Conservation (phyloP, 2,329 filamentous ascomycete species). For the Knufia petricola region DNA sequence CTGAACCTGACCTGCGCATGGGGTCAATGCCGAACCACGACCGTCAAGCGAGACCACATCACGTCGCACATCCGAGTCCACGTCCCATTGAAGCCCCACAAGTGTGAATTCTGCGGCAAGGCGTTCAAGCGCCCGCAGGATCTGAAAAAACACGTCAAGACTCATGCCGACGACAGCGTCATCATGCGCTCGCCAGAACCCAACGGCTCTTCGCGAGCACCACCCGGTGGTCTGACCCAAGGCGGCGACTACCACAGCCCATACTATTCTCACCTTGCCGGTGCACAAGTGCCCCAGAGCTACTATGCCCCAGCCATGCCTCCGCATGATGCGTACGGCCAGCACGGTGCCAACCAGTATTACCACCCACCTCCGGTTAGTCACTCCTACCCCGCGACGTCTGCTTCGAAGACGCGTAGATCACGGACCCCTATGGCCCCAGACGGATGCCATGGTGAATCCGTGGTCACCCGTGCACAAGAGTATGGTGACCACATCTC, state of each 20-base stretch:
- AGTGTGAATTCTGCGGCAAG: slow-evolving; percentile 97
- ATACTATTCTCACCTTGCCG: slow-evolving; percentile 21
- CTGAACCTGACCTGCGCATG: slow-evolving; percentile 94
- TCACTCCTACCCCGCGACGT: background rate
- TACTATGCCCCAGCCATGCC: slow-evolving; percentile 24
- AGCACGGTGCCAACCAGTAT: slow-evolving; percentile 23
- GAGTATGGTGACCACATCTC: background rate
- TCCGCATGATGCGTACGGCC: slow-evolving; percentile 22
- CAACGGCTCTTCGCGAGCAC: slow-evolving; percentile 35
- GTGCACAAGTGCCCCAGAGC: slow-evolving; percentile 20
- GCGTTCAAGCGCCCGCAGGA: slow-evolving; percentile 98
- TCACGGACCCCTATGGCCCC: background rate
- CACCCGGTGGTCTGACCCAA: slow-evolving; percentile 20
- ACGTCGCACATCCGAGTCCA: slow-evolving; percentile 98
- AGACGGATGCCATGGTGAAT: background rate
- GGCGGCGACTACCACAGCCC: slow-evolving; percentile 21
- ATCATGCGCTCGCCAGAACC: slow-evolving; percentile 55
- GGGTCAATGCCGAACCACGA: slow-evolving; percentile 91
- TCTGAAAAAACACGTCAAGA: slow-evolving; percentile 99
- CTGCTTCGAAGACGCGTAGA: slow-evolving; percentile 1
- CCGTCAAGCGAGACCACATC: slow-evolving; percentile 97
- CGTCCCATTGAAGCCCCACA: slow-evolving; percentile 97
- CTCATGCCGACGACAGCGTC: slow-evolving; percentile 90
- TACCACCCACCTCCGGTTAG: slow-evolving; percentile 23
- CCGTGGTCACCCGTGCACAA: background rate